These are phyloP conservation scores for Epichloe typhina DNA, from an alignment of 2,329 filamentous ascomycete genomes.

Conservation along the genomic window DNA sequence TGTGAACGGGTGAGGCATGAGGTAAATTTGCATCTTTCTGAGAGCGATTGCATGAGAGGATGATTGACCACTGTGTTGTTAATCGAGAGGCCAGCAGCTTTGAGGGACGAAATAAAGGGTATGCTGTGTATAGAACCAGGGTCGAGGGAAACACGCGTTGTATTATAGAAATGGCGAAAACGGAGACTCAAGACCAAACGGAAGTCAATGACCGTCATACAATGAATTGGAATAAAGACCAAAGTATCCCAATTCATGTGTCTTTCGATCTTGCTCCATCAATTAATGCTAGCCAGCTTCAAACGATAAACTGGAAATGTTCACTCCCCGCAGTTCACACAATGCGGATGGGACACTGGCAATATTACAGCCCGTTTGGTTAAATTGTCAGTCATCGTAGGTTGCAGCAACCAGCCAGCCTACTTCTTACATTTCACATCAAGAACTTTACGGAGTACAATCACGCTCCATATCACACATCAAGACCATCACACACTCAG, in stretches of 20 bases:
- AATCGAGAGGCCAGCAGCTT: not conserved
- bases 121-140: not conserved
- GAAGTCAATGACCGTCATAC: not conserved
- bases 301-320: too few species aligned
- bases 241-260: not conserved
- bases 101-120: not conserved
- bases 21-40: not conserved
- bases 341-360: too few species aligned
- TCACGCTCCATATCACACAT: not conserved
- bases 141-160: not conserved
- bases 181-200: not conserved
- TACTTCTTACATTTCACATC: too few species aligned
- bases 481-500: not conserved
- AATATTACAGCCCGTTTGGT: too few species aligned
- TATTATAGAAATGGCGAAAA: not conserved
- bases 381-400: too few species aligned
- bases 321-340: too few species aligned
- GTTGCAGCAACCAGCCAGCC: too few species aligned
- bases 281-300: too few species aligned
- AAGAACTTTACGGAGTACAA: not conserved
- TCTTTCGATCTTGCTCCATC: not conserved
- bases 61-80: not conserved
- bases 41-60: not conserved
- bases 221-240: too few species aligned
- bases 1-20: conserved; percentile 25